A percentile compares a stretch with the other conserved stretches of the same genome.
These are phyloP conservation scores for Candida coleopterorum DNA, from an alignment of 805 yeast species.

Conservation along the genomic window DNA sequence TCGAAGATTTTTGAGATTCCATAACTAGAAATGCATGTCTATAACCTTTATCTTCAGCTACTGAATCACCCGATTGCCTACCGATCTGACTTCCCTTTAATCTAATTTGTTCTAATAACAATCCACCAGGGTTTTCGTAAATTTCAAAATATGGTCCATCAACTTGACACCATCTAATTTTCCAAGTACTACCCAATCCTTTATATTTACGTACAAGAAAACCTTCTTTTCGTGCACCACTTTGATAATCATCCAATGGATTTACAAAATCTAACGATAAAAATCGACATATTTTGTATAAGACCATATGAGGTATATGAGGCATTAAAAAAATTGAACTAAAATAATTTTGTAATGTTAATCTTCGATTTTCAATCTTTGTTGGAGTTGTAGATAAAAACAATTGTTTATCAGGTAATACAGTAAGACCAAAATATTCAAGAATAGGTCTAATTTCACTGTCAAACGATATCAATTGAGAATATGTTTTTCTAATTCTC, in stretches of 20 bases:
- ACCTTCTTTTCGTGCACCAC: constrained; percentile 60
- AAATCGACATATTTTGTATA: constrained; percentile 54
- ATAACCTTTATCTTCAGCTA: constrained; percentile 45
- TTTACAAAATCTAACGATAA: constrained; percentile 64
- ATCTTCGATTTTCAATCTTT: constrained; percentile 59
- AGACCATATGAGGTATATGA: constrained; percentile 49
- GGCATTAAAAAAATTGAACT: constrained; percentile 52
- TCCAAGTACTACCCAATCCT: constrained; percentile 64
- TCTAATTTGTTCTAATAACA: constrained; percentile 47
- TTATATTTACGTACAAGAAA: constrained; percentile 59
- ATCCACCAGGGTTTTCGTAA: constrained; percentile 54
- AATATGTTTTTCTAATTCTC: constrained; percentile 61
- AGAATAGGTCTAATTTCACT: constrained; percentile 48
- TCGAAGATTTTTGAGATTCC: constrained; percentile 38
- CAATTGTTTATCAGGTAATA: constrained; percentile 58
- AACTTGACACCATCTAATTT: constrained; percentile 61
- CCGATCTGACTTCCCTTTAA: constrained; percentile 53
- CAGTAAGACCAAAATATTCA: constrained; percentile 52
- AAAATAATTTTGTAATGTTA: constrained; percentile 55
- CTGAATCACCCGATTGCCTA: constrained; percentile 39
- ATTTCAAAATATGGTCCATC: constrained; percentile 56
- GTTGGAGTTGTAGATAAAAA: constrained; percentile 58
- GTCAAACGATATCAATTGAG: constrained; percentile 61
- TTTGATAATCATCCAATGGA: constrained; percentile 48
- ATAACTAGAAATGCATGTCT: constrained; percentile 58